Conservation (phyloP, 2,329 filamentous ascomycete genomes). For the Clarireedia monteithiana region DNA sequence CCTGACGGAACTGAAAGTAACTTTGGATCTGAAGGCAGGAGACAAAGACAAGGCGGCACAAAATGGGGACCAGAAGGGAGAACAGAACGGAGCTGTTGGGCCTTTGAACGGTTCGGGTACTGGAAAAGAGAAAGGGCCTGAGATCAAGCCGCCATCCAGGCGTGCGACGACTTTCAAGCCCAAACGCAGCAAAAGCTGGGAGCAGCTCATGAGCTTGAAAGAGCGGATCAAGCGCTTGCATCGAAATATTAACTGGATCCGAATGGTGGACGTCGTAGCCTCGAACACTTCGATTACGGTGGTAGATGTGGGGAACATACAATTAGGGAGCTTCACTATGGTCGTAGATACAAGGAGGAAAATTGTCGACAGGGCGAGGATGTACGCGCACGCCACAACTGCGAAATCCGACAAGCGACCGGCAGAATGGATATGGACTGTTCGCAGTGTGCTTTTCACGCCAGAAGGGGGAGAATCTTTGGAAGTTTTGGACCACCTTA, state of each 20-base stretch:
- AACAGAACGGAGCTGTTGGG: constrained; percentile 11
- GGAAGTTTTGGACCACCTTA: constrained; percentile 81
- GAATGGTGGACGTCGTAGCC: constrained; percentile 81
- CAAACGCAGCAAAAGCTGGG: constrained; percentile 68
- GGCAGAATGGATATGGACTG: constrained; percentile 87
- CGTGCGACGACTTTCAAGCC: constrained; percentile 23
- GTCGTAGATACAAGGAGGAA: constrained; percentile 87
- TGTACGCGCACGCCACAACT: constrained; percentile 73
- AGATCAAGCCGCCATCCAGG: constrained; percentile 15
- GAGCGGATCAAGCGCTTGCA: constrained; percentile 83
- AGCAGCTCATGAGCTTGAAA: constrained; percentile 68
- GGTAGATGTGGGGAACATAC: constrained; percentile 73
- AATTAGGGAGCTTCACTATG: constrained; percentile 76
- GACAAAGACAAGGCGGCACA: constrained; percentile 35
- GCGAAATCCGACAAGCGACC: constrained; percentile 58
- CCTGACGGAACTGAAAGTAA: constrained; percentile 76
- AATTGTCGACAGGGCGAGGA: constrained; percentile 81
- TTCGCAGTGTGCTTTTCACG: constrained; percentile 83
- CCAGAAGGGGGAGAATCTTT: constrained; percentile 76
- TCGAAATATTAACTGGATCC: constrained; percentile 78
- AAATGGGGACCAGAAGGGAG: constrained; percentile 18
- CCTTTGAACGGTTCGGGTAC: constrained; percentile 14
- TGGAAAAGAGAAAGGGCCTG: constrained; percentile 12
- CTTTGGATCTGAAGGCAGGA: constrained; percentile 66
- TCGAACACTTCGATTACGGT: constrained; percentile 71